These are phyloP conservation scores for Backusella luteola DNA, from an alignment of 192 early-diverging fungal species.

Conservation along the genomic window DNA sequence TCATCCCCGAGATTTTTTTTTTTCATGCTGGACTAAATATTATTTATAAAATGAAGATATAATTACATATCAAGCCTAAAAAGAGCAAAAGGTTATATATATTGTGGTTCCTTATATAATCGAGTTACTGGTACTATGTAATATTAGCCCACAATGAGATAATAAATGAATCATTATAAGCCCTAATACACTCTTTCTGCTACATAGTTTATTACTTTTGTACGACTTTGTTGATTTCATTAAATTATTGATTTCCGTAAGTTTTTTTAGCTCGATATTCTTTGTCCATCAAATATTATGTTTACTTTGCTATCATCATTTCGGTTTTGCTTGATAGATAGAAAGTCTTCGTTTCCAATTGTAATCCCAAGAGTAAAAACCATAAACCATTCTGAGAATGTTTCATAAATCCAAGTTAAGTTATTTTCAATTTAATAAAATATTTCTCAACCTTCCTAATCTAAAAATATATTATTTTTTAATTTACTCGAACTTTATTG, in stretches of 20 bases:
- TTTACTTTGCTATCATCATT: not conserved
- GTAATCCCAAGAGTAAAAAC: not conserved
- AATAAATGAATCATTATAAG: no score
- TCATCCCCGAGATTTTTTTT: not conserved
- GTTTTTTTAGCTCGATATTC: not conserved
- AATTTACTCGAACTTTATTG: slow-evolving; percentile 9
- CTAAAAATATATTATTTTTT: slow-evolving; percentile 9
- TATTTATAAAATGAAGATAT: no score
- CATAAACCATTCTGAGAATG: not conserved
- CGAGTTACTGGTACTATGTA: no score
- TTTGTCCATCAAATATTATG: not conserved
- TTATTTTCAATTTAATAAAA: not conserved
- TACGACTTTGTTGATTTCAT: not conserved
- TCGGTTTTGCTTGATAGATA: not conserved
- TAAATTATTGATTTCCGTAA: not conserved
- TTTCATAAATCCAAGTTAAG: slow-evolving; percentile 5
- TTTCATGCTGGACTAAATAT: no score
- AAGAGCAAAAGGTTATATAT: no score
- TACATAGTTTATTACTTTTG: not conserved
- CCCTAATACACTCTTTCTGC: no score
- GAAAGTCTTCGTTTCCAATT: not conserved
- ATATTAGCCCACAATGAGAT: no score
- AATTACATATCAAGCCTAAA: no score
- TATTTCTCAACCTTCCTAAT: not conserved
- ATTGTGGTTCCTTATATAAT: no score